Percentiles rank a stretch among this genome's conserved stretches.
Conservation (phyloP, 179 eudicot species). For the Beta macrorhiza region DNA sequence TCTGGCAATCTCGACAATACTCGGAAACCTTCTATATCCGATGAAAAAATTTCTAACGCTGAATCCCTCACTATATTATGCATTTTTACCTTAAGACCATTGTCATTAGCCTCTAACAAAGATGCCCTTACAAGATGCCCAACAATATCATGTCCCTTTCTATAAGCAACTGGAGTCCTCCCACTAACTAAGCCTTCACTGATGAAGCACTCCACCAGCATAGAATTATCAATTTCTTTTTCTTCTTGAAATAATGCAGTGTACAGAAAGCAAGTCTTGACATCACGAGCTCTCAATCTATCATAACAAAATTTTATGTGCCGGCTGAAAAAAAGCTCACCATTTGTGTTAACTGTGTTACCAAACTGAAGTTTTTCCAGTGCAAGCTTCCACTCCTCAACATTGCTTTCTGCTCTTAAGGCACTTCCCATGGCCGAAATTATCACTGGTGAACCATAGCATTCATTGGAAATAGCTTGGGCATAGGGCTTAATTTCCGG, state of each 20-base stretch:
- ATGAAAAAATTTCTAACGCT: constrained; percentile 30
- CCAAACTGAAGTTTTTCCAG: constrained; percentile 5
- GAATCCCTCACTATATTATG: constrained; percentile 26
- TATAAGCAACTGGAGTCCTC: constrained; percentile 15
- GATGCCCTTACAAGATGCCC: constrained; percentile 20
- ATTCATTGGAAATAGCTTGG: constrained; percentile 21
- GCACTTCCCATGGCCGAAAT: constrained; percentile 26
- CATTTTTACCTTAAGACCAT: constrained; percentile 22
- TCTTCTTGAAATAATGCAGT: constrained; percentile 29
- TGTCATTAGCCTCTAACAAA: constrained; percentile 26
- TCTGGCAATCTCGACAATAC: constrained; percentile 7
- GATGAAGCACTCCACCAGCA: constrained; percentile 30
- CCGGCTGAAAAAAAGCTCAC: background rate
- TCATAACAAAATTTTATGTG: constrained; percentile 28
- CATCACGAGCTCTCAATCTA: constrained; percentile 25
- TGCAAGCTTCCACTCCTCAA: constrained; percentile 23
- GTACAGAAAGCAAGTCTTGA: constrained; percentile 34
- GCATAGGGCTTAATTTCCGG: constrained; percentile 27
- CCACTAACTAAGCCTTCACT: constrained; percentile 31
- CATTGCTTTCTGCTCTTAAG: constrained; percentile 16
- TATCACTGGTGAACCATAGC: constrained; percentile 29
- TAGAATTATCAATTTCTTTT: constrained; percentile 20
- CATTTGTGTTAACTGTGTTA: background rate
- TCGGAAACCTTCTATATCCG: constrained; percentile 21
- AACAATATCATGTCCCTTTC: constrained; percentile 26